phyloP scores from a whole-genome alignment of 1,139 yeast species.

The Yamadazyma friedrichii region DNA sequence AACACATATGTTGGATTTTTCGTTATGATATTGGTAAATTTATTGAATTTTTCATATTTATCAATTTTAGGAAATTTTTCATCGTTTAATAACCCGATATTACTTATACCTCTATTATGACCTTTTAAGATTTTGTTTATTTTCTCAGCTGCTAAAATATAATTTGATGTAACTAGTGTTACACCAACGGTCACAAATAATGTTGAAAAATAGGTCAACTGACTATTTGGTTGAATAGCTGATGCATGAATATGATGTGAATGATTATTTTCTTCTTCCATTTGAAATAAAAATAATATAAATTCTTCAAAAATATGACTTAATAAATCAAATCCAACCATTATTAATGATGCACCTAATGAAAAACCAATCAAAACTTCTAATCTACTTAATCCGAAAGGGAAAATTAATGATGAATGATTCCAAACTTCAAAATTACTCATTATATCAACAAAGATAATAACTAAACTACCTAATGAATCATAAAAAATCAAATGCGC shows the following conservation, averaged over 20 bases:
- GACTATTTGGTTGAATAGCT: slow-evolving; percentile 12
- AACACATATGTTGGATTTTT: slow-evolving; percentile 64
- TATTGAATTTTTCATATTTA: slow-evolving; percentile 12
- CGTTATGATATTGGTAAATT: slow-evolving; percentile 19
- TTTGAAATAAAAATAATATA: slow-evolving; percentile 50
- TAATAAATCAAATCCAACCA: slow-evolving; percentile 86
- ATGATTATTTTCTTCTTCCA: slow-evolving; percentile 29
- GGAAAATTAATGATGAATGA: slow-evolving; percentile 76
- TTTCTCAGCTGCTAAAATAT: slow-evolving; percentile 33
- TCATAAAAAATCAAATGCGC: slow-evolving; percentile 89
- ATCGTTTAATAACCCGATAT: slow-evolving; percentile 15
- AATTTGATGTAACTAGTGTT: slow-evolving; percentile 38
- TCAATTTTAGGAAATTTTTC: slow-evolving; percentile 9
- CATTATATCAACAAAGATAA: slow-evolving; percentile 74
- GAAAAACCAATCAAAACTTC: slow-evolving; percentile 91
- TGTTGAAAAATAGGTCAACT: slow-evolving; percentile 27
- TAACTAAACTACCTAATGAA: slow-evolving; percentile 71
- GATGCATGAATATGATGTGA: slow-evolving; percentile 57
- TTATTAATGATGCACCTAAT: slow-evolving; percentile 75
- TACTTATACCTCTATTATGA: slow-evolving; percentile 16
- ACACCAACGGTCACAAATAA: slow-evolving; percentile 27
- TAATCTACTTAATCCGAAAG: slow-evolving; percentile 87
- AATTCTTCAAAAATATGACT: slow-evolving; percentile 83
- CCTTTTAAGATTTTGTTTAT: slow-evolving; percentile 33
- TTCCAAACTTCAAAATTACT: slow-evolving; percentile 93